Evolutionary conservation across 2,329 filamentous ascomycete species (phyloP).

Genomic region (Venturia asperata): DNA sequence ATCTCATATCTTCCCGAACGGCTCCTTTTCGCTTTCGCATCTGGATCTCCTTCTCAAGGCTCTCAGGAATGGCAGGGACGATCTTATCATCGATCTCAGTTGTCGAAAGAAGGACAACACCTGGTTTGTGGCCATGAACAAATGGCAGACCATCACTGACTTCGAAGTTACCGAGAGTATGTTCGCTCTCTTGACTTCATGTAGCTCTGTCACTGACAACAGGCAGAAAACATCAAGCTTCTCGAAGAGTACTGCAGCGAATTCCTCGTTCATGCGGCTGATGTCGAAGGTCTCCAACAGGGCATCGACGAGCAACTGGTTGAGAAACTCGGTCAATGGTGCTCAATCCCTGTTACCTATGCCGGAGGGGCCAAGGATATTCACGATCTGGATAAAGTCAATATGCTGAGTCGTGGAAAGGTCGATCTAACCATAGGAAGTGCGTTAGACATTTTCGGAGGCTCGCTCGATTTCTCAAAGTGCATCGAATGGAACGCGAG

Average conservation of each 20-base stretch:
- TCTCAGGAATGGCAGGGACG: constrained; percentile 66
- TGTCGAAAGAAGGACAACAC: constrained; percentile 68
- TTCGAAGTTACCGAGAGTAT: constrained; percentile 85
- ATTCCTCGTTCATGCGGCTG: constrained; percentile 93
- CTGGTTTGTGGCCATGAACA: constrained; percentile 99
- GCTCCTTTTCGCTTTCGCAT: constrained; percentile 69
- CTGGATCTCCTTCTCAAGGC: constrained; percentile 66
- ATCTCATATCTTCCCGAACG: constrained; percentile 83
- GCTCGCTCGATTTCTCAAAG: constrained; percentile 74
- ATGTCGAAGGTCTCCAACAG: constrained; percentile 88
- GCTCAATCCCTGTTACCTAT: constrained; percentile 88
- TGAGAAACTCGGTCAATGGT: constrained; percentile 70
- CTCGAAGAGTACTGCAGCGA: constrained; percentile 92
- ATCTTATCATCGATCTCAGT: constrained; percentile 90
- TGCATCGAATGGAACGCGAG: constrained; percentile 80
- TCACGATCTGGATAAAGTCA: constrained; percentile 75
- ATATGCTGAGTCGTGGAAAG: constrained; percentile 67
- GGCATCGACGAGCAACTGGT: constrained; percentile 88
- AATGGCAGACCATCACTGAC: constrained; percentile 96
- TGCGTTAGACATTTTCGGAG: constrained; percentile 92
- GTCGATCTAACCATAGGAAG: constrained; percentile 95
- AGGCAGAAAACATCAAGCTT: constrained; percentile 64
- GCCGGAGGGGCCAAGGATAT: constrained; percentile 82
- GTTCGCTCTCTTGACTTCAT: constrained; percentile 20
- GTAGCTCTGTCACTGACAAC: constrained; percentile 20